Base-by-base conservation (phyloP, 2,329 filamentous ascomycete species). In the Stachybotrys echinatus region DNA sequence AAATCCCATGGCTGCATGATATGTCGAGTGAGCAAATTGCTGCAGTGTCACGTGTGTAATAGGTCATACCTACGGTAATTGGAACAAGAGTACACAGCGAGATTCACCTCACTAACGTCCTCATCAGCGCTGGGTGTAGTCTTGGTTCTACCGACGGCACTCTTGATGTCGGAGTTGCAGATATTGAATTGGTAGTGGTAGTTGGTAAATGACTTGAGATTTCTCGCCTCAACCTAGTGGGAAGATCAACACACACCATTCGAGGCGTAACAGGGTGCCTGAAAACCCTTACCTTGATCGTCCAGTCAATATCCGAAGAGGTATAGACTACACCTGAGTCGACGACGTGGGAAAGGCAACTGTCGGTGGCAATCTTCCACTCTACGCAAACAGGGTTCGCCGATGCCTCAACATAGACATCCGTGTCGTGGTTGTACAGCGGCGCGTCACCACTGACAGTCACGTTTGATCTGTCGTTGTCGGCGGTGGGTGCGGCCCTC, bases 251-350 rank as follows among this genome's bases (percentile, higher is more conserved):
- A 5, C 3, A 19, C 17, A 4, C 14, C 6, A 8, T 2, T 10
- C 17, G 39, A n/a, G 6, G 2, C 5, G 2, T 8, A 2, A 0
- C 1, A 34, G 2, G 27, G 10, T 34, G n/a, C n/a, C n/a, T n/a
- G n/a, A n/a, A 1, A 2, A 12, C 4, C 20, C 51, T 48, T 62
- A 82, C 81, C 74, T 89, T 89, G 52, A 89, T 72, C 0, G 87
- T 90, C 61, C 84, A 91, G 61, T 91, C 87, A 44, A 90, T 80
- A 61, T 90, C 87, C 1, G 80, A 86, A 34, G 78, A 87, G 0
- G 87, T 90, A 60, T 83, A 88, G 1, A 77, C 84, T 34, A 68
- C 77, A 5, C 87, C 87, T 1, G 70, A 71, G 48, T 77, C 72
- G 2, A 80, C 79, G 7, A 80, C 68, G 2, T 70, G 59, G 12